Base-by-base conservation (phyloP, 23 red algal species). In the Cyanidium caldarium region DNA sequence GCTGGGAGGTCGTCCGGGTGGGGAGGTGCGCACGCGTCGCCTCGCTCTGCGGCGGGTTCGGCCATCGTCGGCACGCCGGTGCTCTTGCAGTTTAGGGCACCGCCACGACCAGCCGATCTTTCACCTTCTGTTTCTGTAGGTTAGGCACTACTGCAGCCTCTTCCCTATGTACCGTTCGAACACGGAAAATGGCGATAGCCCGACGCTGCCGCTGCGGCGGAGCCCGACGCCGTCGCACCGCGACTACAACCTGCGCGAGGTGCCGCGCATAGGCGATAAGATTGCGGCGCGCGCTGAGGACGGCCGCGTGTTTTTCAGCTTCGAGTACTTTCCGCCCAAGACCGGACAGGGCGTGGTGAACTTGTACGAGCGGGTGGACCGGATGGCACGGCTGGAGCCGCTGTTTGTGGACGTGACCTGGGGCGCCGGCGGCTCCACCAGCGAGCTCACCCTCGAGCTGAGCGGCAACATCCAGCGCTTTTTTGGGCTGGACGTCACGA, bases 361-460 rank as follows among this genome's bases (percentile, higher is more conserved):
- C 38, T 75, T 98, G 43, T 89, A 98, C 70, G 79, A 85, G 37
- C 68, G 92, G 16, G 75, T 88, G 10, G 92, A 87, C 56, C 92
- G 92, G 34, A 87, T 98, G 84, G 58, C 84, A 26, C 38, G 79
- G 26, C 44, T 79, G 3, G 92, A 98, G 68, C 92, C 92, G 19
- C 76, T 98, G n/a, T 98, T 98, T 74, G 86, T 84, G 28, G 92
- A 98, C 75, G 76, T 98, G 42, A 98, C 92, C 19, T 98, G 92
- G 92, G 92, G 92, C 45, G 92, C 92, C 3, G 92, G 92, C 16
- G 92, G 92, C n/a, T 80, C 73, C 38, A 98, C 92, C 7, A 80
- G 79, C 37, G 85, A 81, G 2, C 69, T 98, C 28, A 86, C 92
- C 15, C 75, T 88, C 5, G 84, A 88, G 58, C 76, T 98, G 13